These are phyloP conservation scores for Pholiota microspora DNA, from an alignment of 768 basidiomycete genomes.

Conservation along the genomic window DNA sequence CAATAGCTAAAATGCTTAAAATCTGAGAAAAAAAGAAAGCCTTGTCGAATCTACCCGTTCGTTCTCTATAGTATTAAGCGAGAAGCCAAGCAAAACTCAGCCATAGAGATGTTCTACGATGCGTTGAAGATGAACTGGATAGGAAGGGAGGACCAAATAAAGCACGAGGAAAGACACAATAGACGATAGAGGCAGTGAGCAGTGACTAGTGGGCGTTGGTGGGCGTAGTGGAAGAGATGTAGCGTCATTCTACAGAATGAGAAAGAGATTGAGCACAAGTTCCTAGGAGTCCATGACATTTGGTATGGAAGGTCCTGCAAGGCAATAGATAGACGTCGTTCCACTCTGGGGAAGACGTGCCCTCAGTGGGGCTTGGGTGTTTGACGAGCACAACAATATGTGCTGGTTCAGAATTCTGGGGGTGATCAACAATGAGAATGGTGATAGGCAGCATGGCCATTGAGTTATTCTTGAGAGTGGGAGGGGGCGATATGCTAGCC, in stretches of 20 bases:
- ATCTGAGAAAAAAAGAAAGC: conserved; percentile 7
- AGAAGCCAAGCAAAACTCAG: conserved; percentile 4
- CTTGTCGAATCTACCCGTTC: conserved; percentile 10
- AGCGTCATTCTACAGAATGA: conserved; percentile 18
- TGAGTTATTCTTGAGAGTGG: conserved; percentile 2
- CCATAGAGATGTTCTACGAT: conserved; percentile 7
- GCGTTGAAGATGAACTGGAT: conserved; percentile 4
- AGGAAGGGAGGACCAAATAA: conserved; percentile 6
- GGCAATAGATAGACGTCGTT: conserved; percentile 21
- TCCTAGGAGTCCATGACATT: conserved; percentile 11
- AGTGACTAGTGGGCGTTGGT: not conserved
- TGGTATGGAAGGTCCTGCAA: conserved; percentile 8
- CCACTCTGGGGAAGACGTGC: conserved; percentile 11
- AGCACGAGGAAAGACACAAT: conserved; percentile 9
- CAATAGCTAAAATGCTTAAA: conserved; percentile 7
- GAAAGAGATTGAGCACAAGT: conserved; percentile 16
- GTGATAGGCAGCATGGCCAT: conserved; percentile 21
- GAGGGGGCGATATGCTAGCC: conserved; percentile 20
- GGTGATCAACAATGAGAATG: conserved; percentile 4
- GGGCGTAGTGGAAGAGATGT: conserved; percentile 7
- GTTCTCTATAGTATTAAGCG: conserved; percentile 8
- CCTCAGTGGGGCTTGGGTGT: conserved; percentile 10
- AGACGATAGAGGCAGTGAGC: not conserved
- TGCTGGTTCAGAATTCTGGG: conserved; percentile 10
- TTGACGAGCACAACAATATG: conserved; percentile 15